These are phyloP conservation scores for Diplodia seriata DNA, from an alignment of 2,329 filamentous ascomycete genomes.

Conservation along the genomic window DNA sequence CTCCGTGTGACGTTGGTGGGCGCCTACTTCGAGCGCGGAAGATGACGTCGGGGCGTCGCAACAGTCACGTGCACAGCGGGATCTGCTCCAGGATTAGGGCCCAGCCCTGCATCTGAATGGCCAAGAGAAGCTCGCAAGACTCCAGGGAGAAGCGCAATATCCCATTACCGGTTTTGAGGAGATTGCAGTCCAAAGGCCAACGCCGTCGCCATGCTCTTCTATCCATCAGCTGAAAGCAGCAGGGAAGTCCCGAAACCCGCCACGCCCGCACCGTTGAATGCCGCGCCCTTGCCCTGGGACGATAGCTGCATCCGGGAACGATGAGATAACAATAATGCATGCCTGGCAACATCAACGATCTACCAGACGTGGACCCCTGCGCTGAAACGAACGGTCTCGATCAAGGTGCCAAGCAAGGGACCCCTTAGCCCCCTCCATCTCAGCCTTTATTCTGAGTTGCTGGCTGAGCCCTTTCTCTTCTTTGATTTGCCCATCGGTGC, in stretches of 20 bases:
- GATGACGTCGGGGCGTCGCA: conserved; percentile 12
- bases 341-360: background rate
- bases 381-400: background rate
- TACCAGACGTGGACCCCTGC: background rate
- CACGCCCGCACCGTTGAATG: background rate
- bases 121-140: background rate
- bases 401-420: conserved; percentile 11
- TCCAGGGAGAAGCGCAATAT: conserved; percentile 5
- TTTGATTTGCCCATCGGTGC: conserved; percentile 25
- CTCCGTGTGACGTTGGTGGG: conserved; percentile 16
- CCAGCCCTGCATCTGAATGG: conserved; percentile 1
- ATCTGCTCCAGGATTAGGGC: conserved; percentile 11
- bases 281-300: background rate
- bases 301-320: background rate
- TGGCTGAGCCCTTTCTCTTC: conserved; percentile 37
- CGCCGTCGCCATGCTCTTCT: no score
- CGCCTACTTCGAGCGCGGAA: background rate
- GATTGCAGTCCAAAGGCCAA: background rate
- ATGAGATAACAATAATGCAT: background rate
- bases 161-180: conserved; percentile 8
- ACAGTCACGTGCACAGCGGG: background rate
- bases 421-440: conserved; percentile 24
- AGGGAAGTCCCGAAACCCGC: background rate
- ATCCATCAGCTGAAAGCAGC: background rate
- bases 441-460: conserved; percentile 15